These are phyloP conservation scores for Saccharomycopsis javanensis DNA, from an alignment of 805 yeast genomes.

Conservation along the genomic window DNA sequence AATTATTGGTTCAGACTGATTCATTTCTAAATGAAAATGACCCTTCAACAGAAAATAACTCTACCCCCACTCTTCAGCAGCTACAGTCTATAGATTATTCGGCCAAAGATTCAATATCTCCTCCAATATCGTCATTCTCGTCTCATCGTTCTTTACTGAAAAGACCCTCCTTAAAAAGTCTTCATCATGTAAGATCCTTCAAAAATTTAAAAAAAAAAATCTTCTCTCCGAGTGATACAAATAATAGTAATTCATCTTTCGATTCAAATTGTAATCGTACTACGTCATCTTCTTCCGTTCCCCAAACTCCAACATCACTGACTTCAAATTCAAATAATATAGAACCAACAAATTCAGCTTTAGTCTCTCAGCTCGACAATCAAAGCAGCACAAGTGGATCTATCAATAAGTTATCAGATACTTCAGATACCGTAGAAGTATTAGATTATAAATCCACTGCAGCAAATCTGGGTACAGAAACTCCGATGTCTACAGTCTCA, in stretches of 20 bases:
- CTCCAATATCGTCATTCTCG: not conserved
- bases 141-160: not conserved
- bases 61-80: not conserved
- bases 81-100: not conserved
- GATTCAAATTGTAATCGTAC: not conserved
- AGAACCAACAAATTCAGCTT: not conserved
- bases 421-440: not conserved
- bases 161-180: constrained; percentile 1
- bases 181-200: constrained; percentile 9
- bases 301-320: not conserved
- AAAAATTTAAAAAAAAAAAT: constrained; percentile 9
- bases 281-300: not conserved
- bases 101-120: not conserved
- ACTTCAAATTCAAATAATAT: not conserved
- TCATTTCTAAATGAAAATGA: not conserved
- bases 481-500: not conserved
- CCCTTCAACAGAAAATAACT: not conserved
- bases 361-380: not conserved
- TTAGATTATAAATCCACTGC: not conserved
- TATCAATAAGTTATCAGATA: not conserved
- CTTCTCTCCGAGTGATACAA: not conserved
- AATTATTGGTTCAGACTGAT: not conserved
- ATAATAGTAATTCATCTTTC: not conserved
- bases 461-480: not conserved
- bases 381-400: not conserved